phyloP scores from a whole-genome alignment of 805 yeast genomes.

The Candida broadrunensis region DNA sequence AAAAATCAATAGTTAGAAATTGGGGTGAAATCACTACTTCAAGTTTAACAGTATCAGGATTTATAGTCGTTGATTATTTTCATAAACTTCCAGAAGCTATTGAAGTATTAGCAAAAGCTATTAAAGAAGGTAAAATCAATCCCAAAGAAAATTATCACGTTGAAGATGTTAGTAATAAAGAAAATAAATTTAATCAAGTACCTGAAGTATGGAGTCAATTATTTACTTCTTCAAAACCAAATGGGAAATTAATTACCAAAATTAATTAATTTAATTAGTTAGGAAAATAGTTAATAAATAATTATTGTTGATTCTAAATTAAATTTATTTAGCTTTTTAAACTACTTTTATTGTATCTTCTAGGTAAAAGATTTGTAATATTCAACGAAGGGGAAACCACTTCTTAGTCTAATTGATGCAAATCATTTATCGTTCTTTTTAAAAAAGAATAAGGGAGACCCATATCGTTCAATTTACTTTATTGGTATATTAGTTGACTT shows the following conservation, averaged over 20 bases:
- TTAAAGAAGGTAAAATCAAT: conserved; percentile 41
- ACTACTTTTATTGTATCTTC: too few relatives aligned
- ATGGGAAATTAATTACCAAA: conserved; percentile 50
- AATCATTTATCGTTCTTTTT: too few relatives aligned
- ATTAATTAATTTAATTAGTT: too few relatives aligned
- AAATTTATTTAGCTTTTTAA: too few relatives aligned
- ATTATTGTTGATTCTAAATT: too few relatives aligned
- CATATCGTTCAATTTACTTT: too few relatives aligned
- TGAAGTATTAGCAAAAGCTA: conserved; percentile 28
- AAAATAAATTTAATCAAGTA: conserved; percentile 34
- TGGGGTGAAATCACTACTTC: conserved; percentile 46
- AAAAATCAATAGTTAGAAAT: conserved; percentile 32
- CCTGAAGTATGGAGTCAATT: conserved; percentile 50
- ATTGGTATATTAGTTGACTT: too few relatives aligned
- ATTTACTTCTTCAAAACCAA: conserved; percentile 40
- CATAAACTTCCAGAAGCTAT: conserved; percentile 37
- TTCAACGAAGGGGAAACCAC: too few relatives aligned
- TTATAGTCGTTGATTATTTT: conserved; percentile 46
- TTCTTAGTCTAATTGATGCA: too few relatives aligned
- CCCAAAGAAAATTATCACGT: conserved; percentile 33
- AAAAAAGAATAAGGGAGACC: too few relatives aligned
- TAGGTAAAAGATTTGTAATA: too few relatives aligned
- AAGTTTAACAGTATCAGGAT: conserved; percentile 52
- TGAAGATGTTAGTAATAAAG: conserved; percentile 27
- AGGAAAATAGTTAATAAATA: too few relatives aligned